These are phyloP conservation scores for Lepidium aucheri DNA, from an alignment of 345 rosid species.

Conservation along the genomic window DNA sequence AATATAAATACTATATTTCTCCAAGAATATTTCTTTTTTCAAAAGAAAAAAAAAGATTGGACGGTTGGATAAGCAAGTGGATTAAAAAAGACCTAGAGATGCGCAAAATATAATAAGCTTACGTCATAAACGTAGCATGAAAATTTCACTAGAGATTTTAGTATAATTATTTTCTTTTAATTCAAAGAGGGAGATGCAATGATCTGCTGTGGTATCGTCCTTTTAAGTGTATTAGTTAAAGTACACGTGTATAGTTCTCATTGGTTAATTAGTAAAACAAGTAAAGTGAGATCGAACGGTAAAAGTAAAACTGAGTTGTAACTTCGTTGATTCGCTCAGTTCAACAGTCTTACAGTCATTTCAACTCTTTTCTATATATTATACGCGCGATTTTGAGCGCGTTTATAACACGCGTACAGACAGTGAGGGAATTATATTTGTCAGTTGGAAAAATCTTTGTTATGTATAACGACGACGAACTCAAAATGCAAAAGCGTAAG, in stretches of 20 bases:
- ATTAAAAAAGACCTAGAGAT: slow-evolving; percentile 24
- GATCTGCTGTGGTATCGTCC: slow-evolving; percentile 21
- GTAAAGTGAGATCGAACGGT: slow-evolving; percentile 18
- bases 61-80: slow-evolving; percentile 18
- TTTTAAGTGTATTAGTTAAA: too few relatives aligned
- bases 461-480: too few relatives aligned
- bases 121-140: slow-evolving; percentile 19
- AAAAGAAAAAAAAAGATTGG: neutral
- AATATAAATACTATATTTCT: too few relatives aligned
- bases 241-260: neutral
- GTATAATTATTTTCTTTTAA: neutral
- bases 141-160: neutral
- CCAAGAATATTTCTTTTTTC: neutral
- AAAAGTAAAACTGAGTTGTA: slow-evolving; percentile 3
- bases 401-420: neutral
- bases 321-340: slow-evolving; percentile 11
- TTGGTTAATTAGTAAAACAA: neutral
- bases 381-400: neutral
- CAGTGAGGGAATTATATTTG: too few relatives aligned
- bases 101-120: slow-evolving; percentile 4
- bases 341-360: slow-evolving; percentile 12
- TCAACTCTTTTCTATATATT: too few relatives aligned
- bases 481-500: neutral
- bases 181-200: neutral
- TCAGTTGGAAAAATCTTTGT: too few relatives aligned